Percentiles rank a stretch among this genome's conserved stretches.
Evolutionary conservation across 2,329 filamentous ascomycete species (phyloP).

Genomic region (Aureobasidium mangrovei): DNA sequence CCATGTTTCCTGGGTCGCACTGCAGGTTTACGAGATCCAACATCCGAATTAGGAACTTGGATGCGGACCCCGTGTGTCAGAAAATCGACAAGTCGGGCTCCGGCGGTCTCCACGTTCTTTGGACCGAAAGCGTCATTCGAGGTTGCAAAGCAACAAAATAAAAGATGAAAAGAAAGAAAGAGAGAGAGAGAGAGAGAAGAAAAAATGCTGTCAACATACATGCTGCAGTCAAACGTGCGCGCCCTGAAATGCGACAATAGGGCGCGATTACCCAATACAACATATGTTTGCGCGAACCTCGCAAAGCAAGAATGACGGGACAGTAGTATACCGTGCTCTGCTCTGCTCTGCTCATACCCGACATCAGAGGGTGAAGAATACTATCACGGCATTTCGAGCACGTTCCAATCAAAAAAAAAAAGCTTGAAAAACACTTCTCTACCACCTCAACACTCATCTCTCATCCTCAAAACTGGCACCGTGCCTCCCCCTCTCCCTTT

Average conservation of each 20-base stretch:
- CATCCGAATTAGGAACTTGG: slow-evolving; percentile 6
- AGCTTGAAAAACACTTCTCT: no score
- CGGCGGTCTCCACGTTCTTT: slow-evolving; percentile 5
- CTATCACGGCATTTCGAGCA: no score
- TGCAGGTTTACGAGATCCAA: neutral
- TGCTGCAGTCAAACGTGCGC: neutral
- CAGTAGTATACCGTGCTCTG: no score
- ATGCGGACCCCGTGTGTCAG: neutral
- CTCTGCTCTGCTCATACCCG: no score
- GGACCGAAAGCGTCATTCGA: neutral
- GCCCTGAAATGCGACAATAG: neutral
- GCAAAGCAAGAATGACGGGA: no score
- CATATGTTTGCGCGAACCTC: no score
- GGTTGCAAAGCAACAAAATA: neutral
- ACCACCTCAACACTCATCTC: neutral
- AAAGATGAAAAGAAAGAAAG: neutral
- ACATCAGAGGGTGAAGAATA: no score
- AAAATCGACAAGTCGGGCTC: neutral
- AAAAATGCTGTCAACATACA: slow-evolving; percentile 7
- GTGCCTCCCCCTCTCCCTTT: slow-evolving; percentile 10
- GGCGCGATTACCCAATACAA: neutral
- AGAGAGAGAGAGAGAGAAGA: neutral
- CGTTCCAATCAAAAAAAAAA: no score
- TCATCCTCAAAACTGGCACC: neutral
- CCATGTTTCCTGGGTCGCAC: neutral